These are phyloP conservation scores for Bacidia gigantensis DNA, from an alignment of 495 filamentous ascomycete species.

Conservation along the genomic window DNA sequence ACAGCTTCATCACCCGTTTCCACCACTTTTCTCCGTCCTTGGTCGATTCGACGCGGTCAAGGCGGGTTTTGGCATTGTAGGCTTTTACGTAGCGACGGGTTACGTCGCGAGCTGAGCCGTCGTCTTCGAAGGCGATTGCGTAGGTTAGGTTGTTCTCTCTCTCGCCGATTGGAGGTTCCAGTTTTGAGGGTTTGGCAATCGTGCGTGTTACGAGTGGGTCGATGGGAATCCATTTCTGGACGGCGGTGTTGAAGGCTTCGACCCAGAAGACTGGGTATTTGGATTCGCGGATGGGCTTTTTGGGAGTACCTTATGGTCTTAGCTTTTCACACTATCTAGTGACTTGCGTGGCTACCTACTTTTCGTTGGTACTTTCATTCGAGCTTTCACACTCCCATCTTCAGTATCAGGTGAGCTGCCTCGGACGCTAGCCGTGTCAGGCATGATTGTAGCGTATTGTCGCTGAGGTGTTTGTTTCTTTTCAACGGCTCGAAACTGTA, in stretches of 20 bases:
- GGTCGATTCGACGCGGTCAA: conserved; percentile 55
- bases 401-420: conserved; percentile 17
- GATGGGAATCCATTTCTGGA: conserved; percentile 81
- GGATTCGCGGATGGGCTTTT: conserved; percentile 38
- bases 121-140: conserved; percentile 72
- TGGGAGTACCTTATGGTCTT: conserved; percentile 19
- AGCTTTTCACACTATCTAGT: too few species aligned
- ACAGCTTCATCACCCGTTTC: conserved; percentile 44
- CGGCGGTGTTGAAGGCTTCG: conserved; percentile 69
- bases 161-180: conserved; percentile 73
- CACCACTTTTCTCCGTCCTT: conserved; percentile 61
- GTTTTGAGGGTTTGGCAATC: conserved; percentile 53
- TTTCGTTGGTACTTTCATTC: too few species aligned
- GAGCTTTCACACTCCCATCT: too few species aligned
- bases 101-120: conserved; percentile 63
- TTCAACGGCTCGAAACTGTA: conserved; percentile 53
- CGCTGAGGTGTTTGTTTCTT: conserved; percentile 30
- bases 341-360: too few species aligned
- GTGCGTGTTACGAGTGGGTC: conserved; percentile 74
- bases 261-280: conserved; percentile 82
- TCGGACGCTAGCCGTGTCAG: conserved; percentile 5
- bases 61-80: conserved; percentile 80
- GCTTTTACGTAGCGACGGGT: conserved; percentile 66
- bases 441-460: neutral
- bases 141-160: conserved; percentile 62